Evolutionary conservation across 1,284 basidiomycete species (phyloP).

Genomic region (Lentinus polychrous): DNA sequence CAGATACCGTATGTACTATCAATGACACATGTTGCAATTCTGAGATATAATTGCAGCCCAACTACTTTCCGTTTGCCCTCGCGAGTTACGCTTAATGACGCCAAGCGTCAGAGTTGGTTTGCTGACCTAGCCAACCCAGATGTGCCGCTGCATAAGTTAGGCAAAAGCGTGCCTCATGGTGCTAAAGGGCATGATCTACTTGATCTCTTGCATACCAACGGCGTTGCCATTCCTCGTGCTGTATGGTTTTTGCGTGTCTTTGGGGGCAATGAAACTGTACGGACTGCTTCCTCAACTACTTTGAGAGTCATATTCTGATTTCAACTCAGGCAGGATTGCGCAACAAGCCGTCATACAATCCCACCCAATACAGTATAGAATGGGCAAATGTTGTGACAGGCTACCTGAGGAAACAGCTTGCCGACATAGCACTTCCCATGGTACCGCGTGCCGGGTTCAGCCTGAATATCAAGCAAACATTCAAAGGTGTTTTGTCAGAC

Average conservation of each 20-base stretch:
- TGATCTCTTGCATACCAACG: constrained; percentile 77
- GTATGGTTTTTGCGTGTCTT: constrained; percentile 94
- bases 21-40: neutral
- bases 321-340: constrained; percentile 53
- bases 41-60: constrained; percentile 34
- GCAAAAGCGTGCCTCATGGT: constrained; percentile 88
- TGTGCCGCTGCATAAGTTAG: constrained; percentile 84
- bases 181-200: constrained; percentile 89
- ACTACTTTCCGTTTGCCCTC: constrained; percentile 81
- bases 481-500: constrained; percentile 72
- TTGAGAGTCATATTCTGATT: neutral
- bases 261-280: constrained; percentile 90
- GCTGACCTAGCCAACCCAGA: constrained; percentile 85
- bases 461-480: constrained; percentile 72
- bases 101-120: constrained; percentile 86
- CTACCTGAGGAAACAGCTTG: constrained; percentile 87
- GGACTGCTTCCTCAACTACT: constrained; percentile 13
- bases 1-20: constrained; percentile 48
- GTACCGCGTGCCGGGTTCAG: constrained; percentile 66
- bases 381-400: constrained; percentile 84
- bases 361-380: constrained; percentile 82
- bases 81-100: constrained; percentile 86
- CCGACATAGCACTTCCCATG: constrained; percentile 77
- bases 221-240: constrained; percentile 82
- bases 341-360: constrained; percentile 69